Base-by-base conservation (phyloP, 2,329 filamentous ascomycete genomes). In the Exophiala xenobiotica region DNA sequence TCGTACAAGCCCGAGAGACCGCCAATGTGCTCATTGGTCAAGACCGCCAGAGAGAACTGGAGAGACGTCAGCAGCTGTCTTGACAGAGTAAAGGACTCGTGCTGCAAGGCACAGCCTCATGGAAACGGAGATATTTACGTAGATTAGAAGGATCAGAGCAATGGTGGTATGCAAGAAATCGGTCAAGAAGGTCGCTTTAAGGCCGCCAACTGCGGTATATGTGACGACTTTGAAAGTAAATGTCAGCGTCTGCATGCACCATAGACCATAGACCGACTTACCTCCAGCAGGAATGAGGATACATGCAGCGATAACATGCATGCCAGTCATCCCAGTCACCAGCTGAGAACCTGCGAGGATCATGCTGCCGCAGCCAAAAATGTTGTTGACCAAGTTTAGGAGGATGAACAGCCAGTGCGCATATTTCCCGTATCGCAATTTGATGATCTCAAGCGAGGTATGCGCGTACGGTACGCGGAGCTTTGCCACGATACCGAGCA, bases 391-490 rank as follows among this genome's bases (percentile, higher is more conserved):
- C 23, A 61, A 39, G 41, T 74, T 73, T 19, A 75, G 57, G 2
- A 71, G 55, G 9, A 73, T 71, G 35, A 73, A 74, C 0, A 73
- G 64, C 7, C 69, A 51, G 54, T 75, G 71, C 0, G 65, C 70
- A 9, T 69, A 61, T 19, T 65, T 70, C 4, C 74, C 74, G 57
- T 78, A 78, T 51, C 76, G 65, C 64, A 72, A 72, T 3, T 68
- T 68, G 31, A 78, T 72, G 38, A 78, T 76, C 56, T 78, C 76
- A 1, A 78, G 66, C 2, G 72, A 76, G 0, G 76, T 78, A 49
- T 78, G 75, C 0, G 76, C 76, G 50, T 77, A 75, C 0, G 76
- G 76, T 0, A 77, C 74, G 31, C 75, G 65, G 26, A 77, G 68
- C 59, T 78, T 78, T 9, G 72, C 72, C 38, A 77, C 61, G 5